These are phyloP conservation scores for Fusarium cicatricum DNA, from an alignment of 2,329 filamentous ascomycete genomes.

Conservation along the genomic window DNA sequence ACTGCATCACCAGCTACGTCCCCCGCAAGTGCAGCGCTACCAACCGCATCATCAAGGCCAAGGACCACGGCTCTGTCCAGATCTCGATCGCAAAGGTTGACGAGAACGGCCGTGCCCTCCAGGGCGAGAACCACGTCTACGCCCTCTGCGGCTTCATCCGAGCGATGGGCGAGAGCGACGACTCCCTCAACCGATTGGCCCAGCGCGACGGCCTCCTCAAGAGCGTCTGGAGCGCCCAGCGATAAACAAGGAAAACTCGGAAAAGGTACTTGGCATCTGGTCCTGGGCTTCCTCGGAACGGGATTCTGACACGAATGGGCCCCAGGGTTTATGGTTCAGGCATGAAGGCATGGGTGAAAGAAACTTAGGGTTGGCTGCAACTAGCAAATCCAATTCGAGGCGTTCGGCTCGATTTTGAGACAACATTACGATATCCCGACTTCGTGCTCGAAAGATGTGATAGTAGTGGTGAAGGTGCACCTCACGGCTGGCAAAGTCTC, in stretches of 20 bases:
- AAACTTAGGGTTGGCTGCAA: constrained; percentile 54
- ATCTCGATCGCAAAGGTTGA: constrained; percentile 98
- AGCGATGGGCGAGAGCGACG: constrained; percentile 97
- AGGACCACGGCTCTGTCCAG: constrained; percentile 99
- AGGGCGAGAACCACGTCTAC: constrained; percentile 97
- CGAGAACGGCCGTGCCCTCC: constrained; percentile 93
- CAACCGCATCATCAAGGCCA: constrained; percentile 99
- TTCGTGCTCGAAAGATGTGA: constrained; percentile 42
- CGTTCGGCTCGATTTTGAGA: constrained; percentile 57
- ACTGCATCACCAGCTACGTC: constrained; percentile 75
- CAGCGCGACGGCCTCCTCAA: constrained; percentile 98
- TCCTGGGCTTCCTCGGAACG: constrained; percentile 37
- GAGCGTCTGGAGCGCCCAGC: constrained; percentile 88
- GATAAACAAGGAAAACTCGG: constrained; percentile 55
- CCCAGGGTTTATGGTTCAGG: constrained; percentile 46
- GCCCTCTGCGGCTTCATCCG: constrained; percentile 98
- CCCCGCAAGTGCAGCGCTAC: constrained; percentile 98
- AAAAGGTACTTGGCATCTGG: constrained; percentile 39
- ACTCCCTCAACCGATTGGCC: constrained; percentile 92
- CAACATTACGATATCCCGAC: constrained; percentile 46
- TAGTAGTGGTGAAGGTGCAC: constrained; percentile 37
- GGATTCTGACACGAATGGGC: constrained; percentile 39
- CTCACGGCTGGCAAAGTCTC: constrained; percentile 64
- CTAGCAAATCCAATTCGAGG: constrained; percentile 57
- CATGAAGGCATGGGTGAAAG: constrained; percentile 52